These are phyloP conservation scores for Globisporangium rhizosaccharum DNA, from an alignment of 352 stramenopile species.

Conservation along the genomic window DNA sequence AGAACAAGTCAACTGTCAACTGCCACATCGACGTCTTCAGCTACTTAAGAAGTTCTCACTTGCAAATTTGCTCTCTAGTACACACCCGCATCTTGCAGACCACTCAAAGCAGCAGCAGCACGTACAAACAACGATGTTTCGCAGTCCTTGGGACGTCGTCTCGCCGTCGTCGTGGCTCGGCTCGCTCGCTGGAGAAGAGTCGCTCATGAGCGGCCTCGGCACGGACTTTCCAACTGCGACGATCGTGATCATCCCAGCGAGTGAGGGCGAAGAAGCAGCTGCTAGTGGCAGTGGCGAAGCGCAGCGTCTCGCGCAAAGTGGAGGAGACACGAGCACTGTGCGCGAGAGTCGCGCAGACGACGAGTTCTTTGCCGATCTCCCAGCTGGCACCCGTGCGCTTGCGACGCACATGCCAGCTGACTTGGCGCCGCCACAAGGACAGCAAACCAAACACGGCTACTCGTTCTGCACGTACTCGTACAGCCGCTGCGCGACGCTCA, in stretches of 20 bases:
- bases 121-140: slow-evolving; percentile 23
- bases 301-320: too few relatives aligned
- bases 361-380: slow-evolving; percentile 52
- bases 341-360: slow-evolving; percentile 9
- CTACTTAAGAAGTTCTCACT: too few relatives aligned
- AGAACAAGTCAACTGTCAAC: slow-evolving; percentile 1
- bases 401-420: slow-evolving; percentile 33
- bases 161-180: slow-evolving; percentile 42
- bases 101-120: too few relatives aligned
- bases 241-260: slow-evolving; percentile 18
- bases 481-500: slow-evolving; percentile 48
- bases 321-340: slow-evolving; percentile 12
- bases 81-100: too few relatives aligned
- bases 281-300: neutral
- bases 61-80: too few relatives aligned
- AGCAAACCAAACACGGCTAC: slow-evolving; percentile 40
- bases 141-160: slow-evolving; percentile 47
- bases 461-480: slow-evolving; percentile 63
- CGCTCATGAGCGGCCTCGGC: slow-evolving; percentile 31
- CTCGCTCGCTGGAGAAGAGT: slow-evolving; percentile 41
- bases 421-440: slow-evolving; percentile 19
- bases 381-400: slow-evolving; percentile 37
- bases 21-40: too few relatives aligned
- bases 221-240: slow-evolving; percentile 8
- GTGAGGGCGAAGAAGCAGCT: slow-evolving; percentile 9